Base-by-base conservation (phyloP, 495 filamentous ascomycete genomes). In the Lasiosphaeris hirsuta region DNA sequence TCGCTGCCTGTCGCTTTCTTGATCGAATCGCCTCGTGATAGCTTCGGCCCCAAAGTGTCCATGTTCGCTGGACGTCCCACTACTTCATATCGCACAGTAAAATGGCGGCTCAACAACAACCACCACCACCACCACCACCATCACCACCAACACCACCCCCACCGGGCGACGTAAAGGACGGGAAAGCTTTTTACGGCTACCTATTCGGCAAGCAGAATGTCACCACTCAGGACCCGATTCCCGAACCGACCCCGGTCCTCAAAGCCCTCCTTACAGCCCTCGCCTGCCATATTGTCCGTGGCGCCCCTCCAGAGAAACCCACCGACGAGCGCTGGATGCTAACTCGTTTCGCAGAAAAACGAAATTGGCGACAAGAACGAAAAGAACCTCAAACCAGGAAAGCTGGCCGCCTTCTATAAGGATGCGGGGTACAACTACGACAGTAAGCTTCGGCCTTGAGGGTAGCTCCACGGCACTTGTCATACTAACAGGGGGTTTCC, bases 341-440 rank as follows among this genome's bases (percentile, higher is more conserved):
- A n/a, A 51, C 45, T 18, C 3, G 40, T 13, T 14, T 11, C 34
- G 3, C 37, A 88, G 82, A 79, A 82, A 68, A 72, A 76, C 40
- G 76, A 84, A 10, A 79, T 94, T 55, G 86, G 88, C 36, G 82
- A 89, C 51, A 83, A 73, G 61, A 82, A 84, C 36, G 79, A 81
- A 6, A 73, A 72, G 44, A 80, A 84, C 63, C 76, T 98, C 37
- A 90, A 83, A 2, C 92, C 95, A 0, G 75, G 81, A 38, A 95
- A 97, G 69, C 80, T 98, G 30, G 88, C 93, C 2, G 73, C 83
- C 10, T 98, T 96, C 75, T 98, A 98, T 72, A 88, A 86, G 61
- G 78, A 83, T 40, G 88, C 96, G 34, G 92, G 91, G 56, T 92
- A 93, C 39, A 86, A 97, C 69, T 96, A 91, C 69, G 93, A 98